Base-by-base conservation (phyloP, 2,329 filamentous ascomycete genomes). In the Fusarium bactridioides region DNA sequence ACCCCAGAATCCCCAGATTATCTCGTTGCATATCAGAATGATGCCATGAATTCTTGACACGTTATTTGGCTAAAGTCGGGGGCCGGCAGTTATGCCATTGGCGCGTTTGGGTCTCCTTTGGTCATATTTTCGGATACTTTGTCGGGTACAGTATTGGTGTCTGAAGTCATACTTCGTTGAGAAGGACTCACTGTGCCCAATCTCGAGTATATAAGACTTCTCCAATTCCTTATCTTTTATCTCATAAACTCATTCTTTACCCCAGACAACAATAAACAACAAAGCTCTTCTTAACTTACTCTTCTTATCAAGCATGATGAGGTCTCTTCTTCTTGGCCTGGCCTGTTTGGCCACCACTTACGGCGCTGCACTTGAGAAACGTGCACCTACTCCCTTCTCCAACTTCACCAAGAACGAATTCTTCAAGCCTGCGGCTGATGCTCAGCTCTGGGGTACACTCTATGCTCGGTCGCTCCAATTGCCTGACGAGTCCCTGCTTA, bases 1-100 rank as follows among this genome's bases (percentile, higher is more conserved):
- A 48, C 45, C 45, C 45, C 45, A 29, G 45, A 48, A 13, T n/a
- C 45, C 45, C 45, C 45, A 29, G 45, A 48, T 21, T 23, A 23
- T 16, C 21, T 10, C 21, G 11, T 12, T 12, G 43, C 23, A 45
- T 45, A 47, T 7, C 19, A 8, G 27, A 29, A 48, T n/a, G 45
- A 7, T 16, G 25, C 25, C 6, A 16, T 12, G 45, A 48, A 48
- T 15, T 48, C 43, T 45, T 9, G 5, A 48, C 5, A n/a, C 19
- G 8, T 27, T 31, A 31, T 29, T 31, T n/a, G 45, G 9, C 45
- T 29, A 27, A 45, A 45, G 7, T 21, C 18, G 4, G 18, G 7
- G 5, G 3, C 11, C 12, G 41, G n/a, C 7, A 27, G 43, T 45
- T 21, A 25, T 13, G 25, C 25, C 18, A 45, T 27, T 45, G 43